phyloP scores from a whole-genome alignment of 2,329 filamentous ascomycete species.

The Ophiostoma angusticollis region DNA sequence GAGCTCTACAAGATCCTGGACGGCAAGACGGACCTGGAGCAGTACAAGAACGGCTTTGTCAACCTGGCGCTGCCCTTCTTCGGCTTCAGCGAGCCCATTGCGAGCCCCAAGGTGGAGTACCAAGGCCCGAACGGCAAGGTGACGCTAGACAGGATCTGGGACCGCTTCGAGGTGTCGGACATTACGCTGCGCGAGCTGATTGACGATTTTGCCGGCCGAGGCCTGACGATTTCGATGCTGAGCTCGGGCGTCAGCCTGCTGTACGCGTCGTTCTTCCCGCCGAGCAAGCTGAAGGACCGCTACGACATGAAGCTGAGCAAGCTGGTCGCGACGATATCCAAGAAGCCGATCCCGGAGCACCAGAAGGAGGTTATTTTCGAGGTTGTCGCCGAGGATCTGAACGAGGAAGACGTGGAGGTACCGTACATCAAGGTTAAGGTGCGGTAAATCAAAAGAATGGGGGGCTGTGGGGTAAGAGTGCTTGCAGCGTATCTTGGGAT shows the following conservation, averaged over 20 bases:
- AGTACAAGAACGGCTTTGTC: constrained; percentile 98
- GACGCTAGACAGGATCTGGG: constrained; percentile 91
- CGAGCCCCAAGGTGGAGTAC: constrained; percentile 86
- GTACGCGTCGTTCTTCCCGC: constrained; percentile 85
- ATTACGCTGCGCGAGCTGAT: constrained; percentile 77
- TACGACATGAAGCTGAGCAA: constrained; percentile 74
- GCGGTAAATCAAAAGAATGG: constrained; percentile 20
- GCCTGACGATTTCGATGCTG: constrained; percentile 78
- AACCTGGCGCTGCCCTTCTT: constrained; percentile 96
- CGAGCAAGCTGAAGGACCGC: constrained; percentile 67
- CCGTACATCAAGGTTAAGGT: constrained; percentile 90
- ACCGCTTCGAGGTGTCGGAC: constrained; percentile 83
- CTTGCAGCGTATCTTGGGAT: too few relatives aligned
- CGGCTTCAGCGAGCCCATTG: constrained; percentile 93
- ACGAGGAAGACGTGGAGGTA: constrained; percentile 89
- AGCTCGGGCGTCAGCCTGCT: constrained; percentile 94
- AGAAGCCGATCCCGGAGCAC: constrained; percentile 80
- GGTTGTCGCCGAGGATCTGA: constrained; percentile 79
- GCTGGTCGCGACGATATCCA: constrained; percentile 77
- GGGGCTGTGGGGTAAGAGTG: too few relatives aligned
- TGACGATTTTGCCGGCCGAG: constrained; percentile 66
- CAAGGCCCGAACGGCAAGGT: constrained; percentile 66
- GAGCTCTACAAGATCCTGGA: constrained; percentile 96
- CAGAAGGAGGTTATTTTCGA: constrained; percentile 96
- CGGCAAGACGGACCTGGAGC: constrained; percentile 89